phyloP scores from a whole-genome alignment of 768 basidiomycete species.

The Cyclocybe aegerita region DNA sequence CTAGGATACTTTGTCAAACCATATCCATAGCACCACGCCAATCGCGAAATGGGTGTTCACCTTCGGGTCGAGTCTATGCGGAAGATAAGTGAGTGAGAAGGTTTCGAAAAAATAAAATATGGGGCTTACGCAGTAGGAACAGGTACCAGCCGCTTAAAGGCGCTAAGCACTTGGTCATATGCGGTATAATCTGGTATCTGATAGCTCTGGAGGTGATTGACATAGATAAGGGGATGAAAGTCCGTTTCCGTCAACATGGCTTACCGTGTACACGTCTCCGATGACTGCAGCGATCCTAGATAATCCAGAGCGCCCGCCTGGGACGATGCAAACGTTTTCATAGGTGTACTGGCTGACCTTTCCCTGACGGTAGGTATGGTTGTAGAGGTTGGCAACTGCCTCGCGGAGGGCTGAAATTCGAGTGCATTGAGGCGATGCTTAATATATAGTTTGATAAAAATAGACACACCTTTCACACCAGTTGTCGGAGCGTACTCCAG shows the following conservation, averaged over 20 bases:
- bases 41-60: constrained; percentile 11
- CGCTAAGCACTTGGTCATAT: constrained; percentile 80
- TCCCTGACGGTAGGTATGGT: constrained; percentile 79
- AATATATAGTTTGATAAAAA: neutral
- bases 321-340: constrained; percentile 94
- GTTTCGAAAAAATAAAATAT: neutral
- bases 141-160: constrained; percentile 87
- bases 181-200: constrained; percentile 93
- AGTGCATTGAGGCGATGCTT: neutral
- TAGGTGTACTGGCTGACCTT: constrained; percentile 84
- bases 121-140: constrained; percentile 80
- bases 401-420: constrained; percentile 65
- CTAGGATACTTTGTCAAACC: constrained; percentile 25
- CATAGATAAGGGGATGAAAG: constrained; percentile 2
- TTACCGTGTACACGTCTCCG: constrained; percentile 82
- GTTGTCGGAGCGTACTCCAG: constrained; percentile 93
- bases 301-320: constrained; percentile 88
- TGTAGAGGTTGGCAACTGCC: constrained; percentile 90
- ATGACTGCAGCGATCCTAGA: constrained; percentile 91
- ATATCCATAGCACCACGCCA: neutral
- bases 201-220: constrained; percentile 55
- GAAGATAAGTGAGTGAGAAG: neutral
- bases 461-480: constrained; percentile 70
- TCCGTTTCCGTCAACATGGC: constrained; percentile 12
- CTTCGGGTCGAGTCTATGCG: constrained; percentile 29